These are phyloP conservation scores for Cladophialophora carrionii DNA, from an alignment of 2,329 filamentous ascomycete species.

Conservation along the genomic window DNA sequence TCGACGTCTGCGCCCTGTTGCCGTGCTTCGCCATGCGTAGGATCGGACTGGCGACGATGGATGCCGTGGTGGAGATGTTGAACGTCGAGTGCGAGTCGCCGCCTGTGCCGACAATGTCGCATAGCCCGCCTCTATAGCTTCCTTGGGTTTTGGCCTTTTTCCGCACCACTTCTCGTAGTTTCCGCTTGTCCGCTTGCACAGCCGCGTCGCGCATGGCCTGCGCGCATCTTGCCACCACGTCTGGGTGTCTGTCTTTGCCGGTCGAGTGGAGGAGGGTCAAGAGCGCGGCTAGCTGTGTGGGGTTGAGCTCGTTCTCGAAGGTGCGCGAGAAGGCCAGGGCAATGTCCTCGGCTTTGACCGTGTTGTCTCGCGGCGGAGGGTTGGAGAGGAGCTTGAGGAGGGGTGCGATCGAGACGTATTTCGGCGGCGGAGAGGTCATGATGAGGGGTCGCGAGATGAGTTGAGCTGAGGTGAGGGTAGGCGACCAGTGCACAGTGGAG, in stretches of 20 bases:
- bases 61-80: constrained; percentile 95
- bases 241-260: constrained; percentile 76
- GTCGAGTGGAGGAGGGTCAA: constrained; percentile 93
- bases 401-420: constrained; percentile 51
- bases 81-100: constrained; percentile 97
- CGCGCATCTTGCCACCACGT: constrained; percentile 85
- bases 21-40: constrained; percentile 92
- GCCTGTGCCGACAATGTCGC: constrained; percentile 96
- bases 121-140: constrained; percentile 77
- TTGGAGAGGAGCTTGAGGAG: constrained; percentile 52
- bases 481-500: neutral
- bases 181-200: constrained; percentile 67
- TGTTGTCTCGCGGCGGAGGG: constrained; percentile 49
- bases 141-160: constrained; percentile 62
- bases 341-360: constrained; percentile 76
- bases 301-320: constrained; percentile 87
- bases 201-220: constrained; percentile 81
- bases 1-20: constrained; percentile 91
- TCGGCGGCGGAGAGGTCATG: constrained; percentile 24
- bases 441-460: neutral
- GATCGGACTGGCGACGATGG: constrained; percentile 84
- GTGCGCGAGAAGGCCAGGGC: constrained; percentile 87
- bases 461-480: neutral
- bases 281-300: constrained; percentile 82
- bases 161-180: constrained; percentile 63